Evolutionary conservation across 2,329 filamentous ascomycete species (phyloP), one percentile per base, ranked within the genome.

Genomic region (Pseudohalonectria lignicola): DNA sequence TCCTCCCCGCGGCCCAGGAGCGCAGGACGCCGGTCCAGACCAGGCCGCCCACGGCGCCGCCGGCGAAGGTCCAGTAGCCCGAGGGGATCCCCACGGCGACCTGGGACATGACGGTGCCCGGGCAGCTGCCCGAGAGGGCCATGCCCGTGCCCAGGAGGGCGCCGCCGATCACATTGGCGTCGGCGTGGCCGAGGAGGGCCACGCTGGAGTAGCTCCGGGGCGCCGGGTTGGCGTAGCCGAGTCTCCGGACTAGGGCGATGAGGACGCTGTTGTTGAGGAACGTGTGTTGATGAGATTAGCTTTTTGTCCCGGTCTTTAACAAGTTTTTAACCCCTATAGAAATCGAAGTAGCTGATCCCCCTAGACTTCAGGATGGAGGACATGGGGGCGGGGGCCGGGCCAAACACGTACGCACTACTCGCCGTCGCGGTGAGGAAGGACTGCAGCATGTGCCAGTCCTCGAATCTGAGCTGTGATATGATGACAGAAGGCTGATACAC

Each of bases 91-190:
- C 69, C 11, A 67, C 59, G 2, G 67, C 76, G 10, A 75, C 49
- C 54, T 84, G 79, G 0, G 71, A 68, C 35, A 80, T 66, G 5
- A 81, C 65, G 1, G 76, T 80, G 1, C 79, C 79, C 0, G 79
- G 76, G 42, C 79, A 82, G 0, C 77, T 71, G 8, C 76, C 77
- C 0, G 76, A 71, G 13, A 82, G 57, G 5, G 74, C 67, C 77
- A 83, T 81, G 39, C 79, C 79, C n/a, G 68, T 53, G 26, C 79
- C 79, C 19, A 80, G 66, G 3, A 82, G 55, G 13, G 63, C 49
- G 4, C 79, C 79, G 39, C 79, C 79, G 45, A 81, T 46, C 34
- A 82, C 55, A 52, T 84, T 83, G 40, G 76, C 79, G 47, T 81
- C 77, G 48, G 76, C 76, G 15, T 55, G 50, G 8, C 61, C 59